Evolutionary conservation across 176 grass and related monocot genomes (phyloP).

Genomic region (Ampelocalamus luodianensis): DNA sequence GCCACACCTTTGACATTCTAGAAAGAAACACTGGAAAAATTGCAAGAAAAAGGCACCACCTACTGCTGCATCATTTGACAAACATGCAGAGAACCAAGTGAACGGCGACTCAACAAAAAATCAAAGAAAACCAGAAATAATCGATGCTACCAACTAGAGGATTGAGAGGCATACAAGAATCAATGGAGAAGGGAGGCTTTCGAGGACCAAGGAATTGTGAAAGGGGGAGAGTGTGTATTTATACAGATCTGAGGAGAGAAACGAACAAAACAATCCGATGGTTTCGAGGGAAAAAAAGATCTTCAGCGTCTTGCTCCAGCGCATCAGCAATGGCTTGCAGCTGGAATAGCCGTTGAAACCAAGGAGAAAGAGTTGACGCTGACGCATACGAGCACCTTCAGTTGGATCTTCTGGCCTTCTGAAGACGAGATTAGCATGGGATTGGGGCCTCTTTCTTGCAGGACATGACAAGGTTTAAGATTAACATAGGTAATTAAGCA

Average conservation of each 20-base stretch:
- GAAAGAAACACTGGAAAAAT: slow-evolving; percentile 13
- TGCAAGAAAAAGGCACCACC: not conserved
- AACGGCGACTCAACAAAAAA: not conserved
- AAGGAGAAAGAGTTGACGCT: slow-evolving; percentile 35
- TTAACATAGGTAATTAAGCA: not conserved
- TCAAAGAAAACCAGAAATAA: not conserved
- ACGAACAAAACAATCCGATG: slow-evolving; percentile 36
- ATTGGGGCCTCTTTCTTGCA: slow-evolving; percentile 29
- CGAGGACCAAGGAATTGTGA: not conserved
- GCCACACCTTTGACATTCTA: not conserved
- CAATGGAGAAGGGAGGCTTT: not conserved
- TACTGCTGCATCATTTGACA: not conserved
- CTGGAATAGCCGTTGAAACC: slow-evolving; percentile 36
- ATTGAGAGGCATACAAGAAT: slow-evolving; percentile 32
- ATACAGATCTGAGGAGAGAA: slow-evolving; percentile 46
- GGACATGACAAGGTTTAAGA: slow-evolving; percentile 25
- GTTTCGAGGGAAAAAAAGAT: slow-evolving; percentile 26
- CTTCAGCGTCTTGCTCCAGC: slow-evolving; percentile 12
- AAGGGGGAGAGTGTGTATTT: slow-evolving; percentile 14
- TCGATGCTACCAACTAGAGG: not conserved
- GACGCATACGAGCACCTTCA: not conserved
- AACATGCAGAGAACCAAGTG: slow-evolving; percentile 22
- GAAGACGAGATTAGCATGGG: slow-evolving; percentile 37
- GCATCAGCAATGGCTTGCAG: not conserved
- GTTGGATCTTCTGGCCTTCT: not conserved